phyloP scores from a whole-genome alignment of 306 rosid genomes.

The Ziziphus jujuba region DNA sequence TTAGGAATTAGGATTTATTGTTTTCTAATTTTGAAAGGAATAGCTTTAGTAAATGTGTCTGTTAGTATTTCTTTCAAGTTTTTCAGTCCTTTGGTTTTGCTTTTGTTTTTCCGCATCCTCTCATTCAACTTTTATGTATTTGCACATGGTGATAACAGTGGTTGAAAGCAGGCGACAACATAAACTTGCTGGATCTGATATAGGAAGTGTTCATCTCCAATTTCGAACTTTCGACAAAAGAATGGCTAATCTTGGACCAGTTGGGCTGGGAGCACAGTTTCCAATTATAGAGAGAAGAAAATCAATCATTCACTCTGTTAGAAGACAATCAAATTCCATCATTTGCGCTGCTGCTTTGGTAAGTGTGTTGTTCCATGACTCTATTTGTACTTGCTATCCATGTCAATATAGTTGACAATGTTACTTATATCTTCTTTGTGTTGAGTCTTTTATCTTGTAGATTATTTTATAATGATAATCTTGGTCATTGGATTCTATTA shows the following conservation, averaged over 20 bases:
- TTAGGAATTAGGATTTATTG: not conserved
- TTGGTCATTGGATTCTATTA: too few relatives aligned
- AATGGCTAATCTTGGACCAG: constrained; percentile 27
- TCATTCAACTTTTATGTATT: constrained; percentile 3
- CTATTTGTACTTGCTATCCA: constrained; percentile 1
- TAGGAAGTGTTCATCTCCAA: constrained; percentile 27
- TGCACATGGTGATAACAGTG: constrained; percentile 8
- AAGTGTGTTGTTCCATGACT: constrained; percentile 17
- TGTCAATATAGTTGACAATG: not conserved
- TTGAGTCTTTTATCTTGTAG: not conserved
- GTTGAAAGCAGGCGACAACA: constrained; percentile 13
- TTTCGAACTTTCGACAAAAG: constrained; percentile 32
- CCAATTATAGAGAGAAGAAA: constrained; percentile 15
- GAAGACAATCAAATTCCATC: constrained; percentile 31
- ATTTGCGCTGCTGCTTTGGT: constrained; percentile 58
- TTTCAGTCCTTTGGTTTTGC: not conserved
- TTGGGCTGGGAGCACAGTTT: constrained; percentile 10
- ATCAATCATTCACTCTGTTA: constrained; percentile 16
- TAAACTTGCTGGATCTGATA: constrained; percentile 25
- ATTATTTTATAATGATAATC: too few relatives aligned
- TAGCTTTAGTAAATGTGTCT: too few relatives aligned
- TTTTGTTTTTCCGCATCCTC: constrained; percentile 1
- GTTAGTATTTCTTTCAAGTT: not conserved
- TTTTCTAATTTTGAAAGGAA: not conserved
- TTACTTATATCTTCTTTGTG: not conserved